A percentile compares a stretch with the other conserved stretches of the same genome.
Evolutionary conservation across 2,329 filamentous ascomycete species (phyloP).

Genomic region (Aspergillus transmontanensis): DNA sequence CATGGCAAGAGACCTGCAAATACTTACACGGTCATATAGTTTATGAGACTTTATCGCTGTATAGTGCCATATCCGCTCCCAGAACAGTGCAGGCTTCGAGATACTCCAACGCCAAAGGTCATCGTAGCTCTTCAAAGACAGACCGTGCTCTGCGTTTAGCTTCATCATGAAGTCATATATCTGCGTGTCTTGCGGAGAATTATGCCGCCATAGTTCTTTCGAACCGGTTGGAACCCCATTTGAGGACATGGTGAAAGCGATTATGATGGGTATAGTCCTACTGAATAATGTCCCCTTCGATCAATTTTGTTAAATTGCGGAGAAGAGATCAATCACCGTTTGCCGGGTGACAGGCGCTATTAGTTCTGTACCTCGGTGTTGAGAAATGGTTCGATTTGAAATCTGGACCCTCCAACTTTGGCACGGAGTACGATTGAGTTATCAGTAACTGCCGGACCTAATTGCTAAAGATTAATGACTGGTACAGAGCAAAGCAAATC

Average conservation of each 20-base stretch:
- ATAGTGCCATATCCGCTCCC: slow-evolving; percentile 83
- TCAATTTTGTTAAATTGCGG: neutral
- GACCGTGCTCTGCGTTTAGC: slow-evolving; percentile 67
- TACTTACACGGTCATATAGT: slow-evolving; percentile 50
- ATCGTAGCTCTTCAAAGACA: slow-evolving; percentile 67
- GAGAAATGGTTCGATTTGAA: neutral
- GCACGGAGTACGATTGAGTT: neutral
- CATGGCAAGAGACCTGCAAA: neutral
- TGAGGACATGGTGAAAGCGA: slow-evolving; percentile 3
- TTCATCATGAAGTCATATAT: slow-evolving; percentile 72
- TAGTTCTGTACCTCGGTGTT: neutral
- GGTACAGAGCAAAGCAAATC: neutral
- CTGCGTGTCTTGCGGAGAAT: slow-evolving; percentile 65
- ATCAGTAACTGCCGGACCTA: neutral
- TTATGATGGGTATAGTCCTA: neutral
- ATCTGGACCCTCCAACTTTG: neutral
- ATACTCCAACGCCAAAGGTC: slow-evolving; percentile 87
- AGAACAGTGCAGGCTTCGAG: slow-evolving; percentile 73
- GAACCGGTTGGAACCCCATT: slow-evolving; percentile 15
- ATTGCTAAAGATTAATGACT: neutral
- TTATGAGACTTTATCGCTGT: slow-evolving; percentile 72
- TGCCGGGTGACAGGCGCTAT: neutral
- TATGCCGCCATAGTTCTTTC: slow-evolving; percentile 70
- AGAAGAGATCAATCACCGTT: neutral
- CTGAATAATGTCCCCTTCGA: neutral